phyloP scores from a whole-genome alignment of 1,139 yeast genomes.

The Candida sanyaensis region DNA sequence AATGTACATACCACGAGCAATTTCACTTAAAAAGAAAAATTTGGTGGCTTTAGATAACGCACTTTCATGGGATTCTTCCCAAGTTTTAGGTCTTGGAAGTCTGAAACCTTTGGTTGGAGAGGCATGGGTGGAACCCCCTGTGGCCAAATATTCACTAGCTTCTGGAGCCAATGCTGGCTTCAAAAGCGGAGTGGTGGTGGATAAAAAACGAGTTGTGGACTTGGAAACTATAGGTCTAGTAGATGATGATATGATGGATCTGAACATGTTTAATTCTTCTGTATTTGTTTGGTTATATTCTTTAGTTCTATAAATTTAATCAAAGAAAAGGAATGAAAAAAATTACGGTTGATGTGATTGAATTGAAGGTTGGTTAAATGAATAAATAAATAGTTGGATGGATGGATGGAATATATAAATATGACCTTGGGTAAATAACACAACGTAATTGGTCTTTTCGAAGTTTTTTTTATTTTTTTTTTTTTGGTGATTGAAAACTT shows the following conservation, averaged over 20 bases:
- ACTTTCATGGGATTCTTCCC: conserved; percentile 81
- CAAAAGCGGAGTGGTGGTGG: conserved; percentile 21
- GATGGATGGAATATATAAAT: background rate
- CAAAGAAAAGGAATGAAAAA: background rate
- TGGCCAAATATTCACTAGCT: conserved; percentile 38
- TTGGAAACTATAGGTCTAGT: conserved; percentile 5
- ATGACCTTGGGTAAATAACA: background rate
- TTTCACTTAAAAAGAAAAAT: conserved; percentile 77
- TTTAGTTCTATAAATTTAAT: conserved; percentile 1
- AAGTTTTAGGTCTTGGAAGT: conserved; percentile 69
- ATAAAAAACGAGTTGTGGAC: conserved; percentile 10
- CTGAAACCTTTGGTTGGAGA: conserved; percentile 75
- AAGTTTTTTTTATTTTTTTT: background rate
- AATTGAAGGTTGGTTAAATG: background rate
- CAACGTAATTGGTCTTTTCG: background rate
- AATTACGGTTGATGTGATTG: background rate
- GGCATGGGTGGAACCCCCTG: conserved; percentile 47
- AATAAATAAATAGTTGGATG: background rate
- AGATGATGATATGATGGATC: conserved; percentile 12
- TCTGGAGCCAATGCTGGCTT: conserved; percentile 38
- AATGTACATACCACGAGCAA: conserved; percentile 90
- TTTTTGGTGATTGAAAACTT: background rate
- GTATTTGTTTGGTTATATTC: background rate
- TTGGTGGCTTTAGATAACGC: conserved; percentile 84
- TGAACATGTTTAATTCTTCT: conserved; percentile 10